Base-by-base conservation (phyloP, 352 stramenopile genomes). In the Phytophthora sojae region DNA sequence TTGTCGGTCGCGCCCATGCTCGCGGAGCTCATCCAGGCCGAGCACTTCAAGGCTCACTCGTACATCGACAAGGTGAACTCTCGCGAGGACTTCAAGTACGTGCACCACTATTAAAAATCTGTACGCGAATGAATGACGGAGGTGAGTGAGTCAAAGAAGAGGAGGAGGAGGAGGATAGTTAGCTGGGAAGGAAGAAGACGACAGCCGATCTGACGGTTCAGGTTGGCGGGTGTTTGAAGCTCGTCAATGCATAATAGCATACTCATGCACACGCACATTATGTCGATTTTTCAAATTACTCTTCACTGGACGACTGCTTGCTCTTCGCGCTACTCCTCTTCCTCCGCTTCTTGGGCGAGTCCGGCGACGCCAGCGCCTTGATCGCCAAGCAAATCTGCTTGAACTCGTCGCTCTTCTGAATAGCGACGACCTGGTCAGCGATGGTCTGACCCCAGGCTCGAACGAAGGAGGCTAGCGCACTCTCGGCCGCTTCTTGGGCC, bases 21-120 rank as follows among this genome's bases (percentile, higher is more conserved):
- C 49, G 92, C 92, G 15, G 90, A 97, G 73, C 76, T 96, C 58
- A 97, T 97, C 75, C 89, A 96, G 74, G 89, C 89, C n/a, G 89
- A 96, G 73, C 89, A 96, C 78, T 96, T 96, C 61, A 96, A 96
- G 76, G 85, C 89, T 19, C 86, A 94, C 77, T 96, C 89, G 71
- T 96, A 96, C 83, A 96, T 96, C 61, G 89, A 96, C 83, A 82
- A 82, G 66, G 83, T 83, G 64, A 95, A 87, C 75, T 93, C 87
- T 54, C 83, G 82, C 51, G 89, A 96, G 68, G 89, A 96, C 66
- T 96, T 88, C 69, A 92, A 92, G 45, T 95, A 95, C 79, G 80
- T 89, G 79, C 86, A 95, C 77, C 90, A 89, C 76, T 86, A 92
- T 67, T 95, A 90, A 47, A 47, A 47, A 79, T 59, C 6, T 59